Base-by-base conservation (phyloP, 345 rosid genomes). In the Dimocarpus longan region DNA sequence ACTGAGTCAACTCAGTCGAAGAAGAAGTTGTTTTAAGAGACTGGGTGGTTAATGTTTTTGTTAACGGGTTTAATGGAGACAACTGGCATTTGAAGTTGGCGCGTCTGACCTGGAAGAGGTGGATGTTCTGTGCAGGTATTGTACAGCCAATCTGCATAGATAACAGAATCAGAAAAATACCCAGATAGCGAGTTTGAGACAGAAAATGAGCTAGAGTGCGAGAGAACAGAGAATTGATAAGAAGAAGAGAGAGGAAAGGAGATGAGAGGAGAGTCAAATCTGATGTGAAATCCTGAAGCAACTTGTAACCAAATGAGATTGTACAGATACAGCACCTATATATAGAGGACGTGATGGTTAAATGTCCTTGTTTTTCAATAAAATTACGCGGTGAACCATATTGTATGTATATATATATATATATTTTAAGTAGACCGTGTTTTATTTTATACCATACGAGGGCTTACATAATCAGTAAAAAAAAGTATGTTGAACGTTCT, bases 71-170 rank as follows among this genome's bases (percentile, higher is more conserved):
- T 59, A 92, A 74, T 3, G 88, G 86, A 6, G 94, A 89, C 15
- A 67, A 78, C 9, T 76, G 88, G 90, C 86, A 87, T 46, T 78
- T 85, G 88, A 88, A 91, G 78, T 86, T 86, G 78, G 79, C 60
- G 6, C 91, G 85, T 43, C 82, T 82, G 22, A 90, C 75, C 71
- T 84, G 86, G 40, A 93, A 80, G 46, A 82, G 73, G 75, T 80
- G 79, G 62, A 82, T 80, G 73, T 79, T 87, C 3, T 86, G 86
- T 4, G 89, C 88, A 4, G 97, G 88, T 37, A 92, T 82, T 21
- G 90, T 78, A 1, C 65, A 22, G 74, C 84, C 39, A 74, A 87
- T 81, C 84, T 91, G 93, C 92, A 91, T 86, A 21, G 77, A n/a
- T 21, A 54, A 54, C 59, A 54, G 37, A 39, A 32, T 40, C 63